phyloP scores from a whole-genome alignment of 164 flowering plant species.

The Kingdonia uniflora region DNA sequence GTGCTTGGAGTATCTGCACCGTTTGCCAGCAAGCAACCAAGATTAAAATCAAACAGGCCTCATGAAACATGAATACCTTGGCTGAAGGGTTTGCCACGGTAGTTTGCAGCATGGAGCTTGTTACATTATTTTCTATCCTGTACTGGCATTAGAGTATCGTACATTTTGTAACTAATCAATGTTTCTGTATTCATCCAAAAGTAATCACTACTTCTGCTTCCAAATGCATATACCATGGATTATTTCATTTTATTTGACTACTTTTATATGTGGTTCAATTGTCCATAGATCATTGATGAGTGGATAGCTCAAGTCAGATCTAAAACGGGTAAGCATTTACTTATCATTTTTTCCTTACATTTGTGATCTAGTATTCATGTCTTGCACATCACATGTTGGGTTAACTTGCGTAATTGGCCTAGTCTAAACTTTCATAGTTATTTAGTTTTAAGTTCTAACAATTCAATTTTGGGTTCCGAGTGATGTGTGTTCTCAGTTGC shows the following conservation, averaged over 20 bases:
- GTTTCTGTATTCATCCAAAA: too few species aligned
- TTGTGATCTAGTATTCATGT: too few species aligned
- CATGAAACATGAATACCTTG: slow-evolving; percentile 1
- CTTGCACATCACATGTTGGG: too few species aligned
- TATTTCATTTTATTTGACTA: background rate
- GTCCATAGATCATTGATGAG: slow-evolving; percentile 62
- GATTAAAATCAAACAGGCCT: slow-evolving; percentile 21
- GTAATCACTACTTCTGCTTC: too few species aligned
- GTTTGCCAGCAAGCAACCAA: slow-evolving; percentile 90
- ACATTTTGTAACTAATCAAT: too few species aligned
- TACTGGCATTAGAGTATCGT: background rate
- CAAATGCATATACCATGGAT: background rate
- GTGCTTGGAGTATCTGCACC: slow-evolving; percentile 47
- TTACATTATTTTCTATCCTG: slow-evolving; percentile 14
- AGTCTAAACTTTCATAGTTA: too few species aligned
- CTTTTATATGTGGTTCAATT: background rate
- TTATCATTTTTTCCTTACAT: background rate
- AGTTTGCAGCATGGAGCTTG: slow-evolving; percentile 14
- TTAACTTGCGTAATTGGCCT: too few species aligned
- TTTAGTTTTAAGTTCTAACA: too few species aligned
- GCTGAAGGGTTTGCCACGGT: slow-evolving; percentile 14
- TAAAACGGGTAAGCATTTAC: slow-evolving; percentile 33
- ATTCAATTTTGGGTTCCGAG: too few species aligned
- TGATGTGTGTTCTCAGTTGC: too few species aligned
- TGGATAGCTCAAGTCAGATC: slow-evolving; percentile 71